Conservation (phyloP, 257 asterid species). For the Plectranthus barbatus region DNA sequence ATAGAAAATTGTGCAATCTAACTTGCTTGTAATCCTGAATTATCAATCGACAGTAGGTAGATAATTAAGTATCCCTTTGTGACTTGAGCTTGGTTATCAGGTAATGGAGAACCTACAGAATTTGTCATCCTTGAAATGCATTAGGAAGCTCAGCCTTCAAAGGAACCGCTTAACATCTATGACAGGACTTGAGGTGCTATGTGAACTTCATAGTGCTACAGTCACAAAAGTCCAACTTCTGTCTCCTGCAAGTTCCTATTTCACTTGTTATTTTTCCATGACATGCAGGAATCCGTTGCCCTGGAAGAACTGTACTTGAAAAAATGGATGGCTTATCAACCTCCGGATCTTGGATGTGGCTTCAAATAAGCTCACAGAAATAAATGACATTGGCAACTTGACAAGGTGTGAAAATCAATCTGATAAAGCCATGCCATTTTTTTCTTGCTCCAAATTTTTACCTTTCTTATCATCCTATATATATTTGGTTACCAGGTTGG, state of each 20-base stretch:
- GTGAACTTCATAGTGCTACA: constrained; percentile 7
- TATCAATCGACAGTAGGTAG: background rate
- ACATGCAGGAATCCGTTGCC: constrained; percentile 70
- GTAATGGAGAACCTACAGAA: constrained; percentile 78
- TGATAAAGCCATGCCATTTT: background rate
- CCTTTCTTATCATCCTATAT: constrained; percentile 8
- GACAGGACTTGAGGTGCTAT: constrained; percentile 73
- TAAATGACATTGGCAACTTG: constrained; percentile 53
- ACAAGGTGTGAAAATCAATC: constrained; percentile 36
- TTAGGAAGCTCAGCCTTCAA: constrained; percentile 93
- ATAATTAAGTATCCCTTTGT: constrained; percentile 6
- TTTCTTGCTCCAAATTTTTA: background rate
- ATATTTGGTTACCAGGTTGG: constrained; percentile 52
- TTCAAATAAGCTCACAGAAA: constrained; percentile 77
- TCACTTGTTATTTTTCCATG: constrained; percentile 5
- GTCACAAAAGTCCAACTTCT: background rate
- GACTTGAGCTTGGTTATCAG: constrained; percentile 35
- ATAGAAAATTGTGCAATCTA: background rate
- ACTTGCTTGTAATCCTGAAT: background rate
- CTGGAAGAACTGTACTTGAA: constrained; percentile 78
- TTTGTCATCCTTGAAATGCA: constrained; percentile 58
- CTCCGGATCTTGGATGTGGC: constrained; percentile 87
- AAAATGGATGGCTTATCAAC: constrained; percentile 95
- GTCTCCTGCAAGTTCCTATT: background rate
- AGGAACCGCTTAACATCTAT: constrained; percentile 85